Evolutionary conservation across 345 rosid species (phyloP).

Genomic region (Citrus inodora): DNA sequence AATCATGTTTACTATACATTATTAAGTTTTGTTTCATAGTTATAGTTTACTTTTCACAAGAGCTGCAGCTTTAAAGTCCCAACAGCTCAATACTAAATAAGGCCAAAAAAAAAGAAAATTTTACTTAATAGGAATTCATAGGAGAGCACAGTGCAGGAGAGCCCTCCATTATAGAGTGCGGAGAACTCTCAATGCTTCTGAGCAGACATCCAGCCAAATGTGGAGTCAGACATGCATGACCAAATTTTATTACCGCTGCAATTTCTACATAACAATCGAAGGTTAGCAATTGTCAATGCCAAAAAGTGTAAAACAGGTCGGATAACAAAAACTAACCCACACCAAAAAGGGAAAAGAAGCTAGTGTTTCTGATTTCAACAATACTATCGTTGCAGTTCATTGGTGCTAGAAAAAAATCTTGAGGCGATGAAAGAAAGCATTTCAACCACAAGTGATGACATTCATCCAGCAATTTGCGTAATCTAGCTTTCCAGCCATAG

Average conservation of each 20-base stretch:
- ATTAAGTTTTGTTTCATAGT: too few relatives aligned
- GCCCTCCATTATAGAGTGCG: neutral
- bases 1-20: too few relatives aligned
- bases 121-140: neutral
- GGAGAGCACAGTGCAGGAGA: neutral
- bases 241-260: neutral
- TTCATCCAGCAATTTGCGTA: neutral
- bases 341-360: neutral
- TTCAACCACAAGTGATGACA: neutral
- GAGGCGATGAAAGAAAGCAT: neutral
- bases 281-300: neutral
- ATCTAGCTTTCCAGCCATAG: neutral
- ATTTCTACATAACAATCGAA: neutral
- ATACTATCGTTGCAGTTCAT: neutral
- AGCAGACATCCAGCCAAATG: neutral
- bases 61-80: rapidly evolving
- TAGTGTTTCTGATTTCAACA: neutral
- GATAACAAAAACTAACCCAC: neutral
- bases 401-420: neutral
- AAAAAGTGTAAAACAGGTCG: neutral
- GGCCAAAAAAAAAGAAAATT: too few relatives aligned
- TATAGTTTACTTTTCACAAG: too few relatives aligned
- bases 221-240: neutral
- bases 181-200: neutral
- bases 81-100: too few relatives aligned